Percentiles rank a stretch among this genome's conserved stretches.
These are phyloP conservation scores for Nymphaea colorata DNA, from an alignment of 164 flowering plant species.

Conservation along the genomic window DNA sequence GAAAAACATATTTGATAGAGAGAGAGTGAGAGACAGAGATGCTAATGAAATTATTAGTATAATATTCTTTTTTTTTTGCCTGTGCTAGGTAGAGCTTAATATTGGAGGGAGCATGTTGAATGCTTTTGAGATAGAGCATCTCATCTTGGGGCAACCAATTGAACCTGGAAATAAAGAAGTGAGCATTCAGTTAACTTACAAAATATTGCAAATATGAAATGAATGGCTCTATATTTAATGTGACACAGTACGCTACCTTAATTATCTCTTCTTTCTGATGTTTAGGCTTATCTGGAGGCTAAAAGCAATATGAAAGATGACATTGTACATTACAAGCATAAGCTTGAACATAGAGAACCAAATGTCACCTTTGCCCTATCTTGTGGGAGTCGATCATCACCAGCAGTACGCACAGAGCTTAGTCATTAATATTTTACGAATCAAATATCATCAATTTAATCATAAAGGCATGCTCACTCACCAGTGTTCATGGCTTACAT, in stretches of 20 bases:
- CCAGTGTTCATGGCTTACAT: neutral
- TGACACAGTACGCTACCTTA: neutral
- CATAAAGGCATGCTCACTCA: neutral
- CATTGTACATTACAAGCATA: slow-evolving; percentile 30
- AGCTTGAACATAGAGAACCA: slow-evolving; percentile 55
- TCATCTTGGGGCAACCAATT: slow-evolving; percentile 45
- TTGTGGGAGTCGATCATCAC: slow-evolving; percentile 82
- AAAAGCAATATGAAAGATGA: slow-evolving; percentile 36
- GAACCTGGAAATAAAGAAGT: neutral
- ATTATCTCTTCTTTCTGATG: neutral
- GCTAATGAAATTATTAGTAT: no score
- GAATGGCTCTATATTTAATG: no score
- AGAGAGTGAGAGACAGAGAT: neutral
- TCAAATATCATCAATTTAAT: neutral
- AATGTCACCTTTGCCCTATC: slow-evolving; percentile 76
- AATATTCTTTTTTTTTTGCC: neutral
- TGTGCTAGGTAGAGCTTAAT: slow-evolving; percentile 58
- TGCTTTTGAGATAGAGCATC: slow-evolving; percentile 76
- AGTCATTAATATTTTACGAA: no score
- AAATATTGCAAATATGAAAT: neutral
- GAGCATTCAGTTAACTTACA: neutral
- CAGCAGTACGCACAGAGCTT: slow-evolving; percentile 45
- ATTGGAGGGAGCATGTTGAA: slow-evolving; percentile 69
- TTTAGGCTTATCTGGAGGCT: slow-evolving; percentile 22
- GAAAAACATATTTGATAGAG: no score